These are phyloP conservation scores for Acrasis kona DNA, from an alignment of 78 protist species.

Conservation along the genomic window DNA sequence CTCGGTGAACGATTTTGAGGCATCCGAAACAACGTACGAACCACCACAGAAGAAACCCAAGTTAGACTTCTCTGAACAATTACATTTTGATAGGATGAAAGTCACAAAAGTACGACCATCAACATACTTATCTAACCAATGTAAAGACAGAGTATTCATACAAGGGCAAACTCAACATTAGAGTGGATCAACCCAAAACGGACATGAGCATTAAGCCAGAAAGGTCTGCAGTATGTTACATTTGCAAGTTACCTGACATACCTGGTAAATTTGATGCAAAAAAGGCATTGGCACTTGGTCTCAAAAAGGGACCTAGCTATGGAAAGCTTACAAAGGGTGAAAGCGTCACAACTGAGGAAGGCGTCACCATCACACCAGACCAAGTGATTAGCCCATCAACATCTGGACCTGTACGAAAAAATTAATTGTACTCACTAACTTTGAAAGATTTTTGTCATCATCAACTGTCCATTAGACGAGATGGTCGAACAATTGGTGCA, in stretches of 20 bases:
- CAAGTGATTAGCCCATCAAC: slow-evolving; percentile 1
- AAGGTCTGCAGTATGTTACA: background rate
- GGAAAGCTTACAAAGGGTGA: slow-evolving; percentile 4
- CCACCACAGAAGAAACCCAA: background rate
- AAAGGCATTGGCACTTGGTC: slow-evolving; percentile 45
- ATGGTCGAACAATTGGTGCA: no score
- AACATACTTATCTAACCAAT: no score
- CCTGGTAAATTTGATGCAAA: slow-evolving; percentile 38
- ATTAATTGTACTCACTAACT: no score
- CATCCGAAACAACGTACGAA: no score
- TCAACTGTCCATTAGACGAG: no score
- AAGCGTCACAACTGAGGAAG: background rate
- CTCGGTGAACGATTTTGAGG: no score
- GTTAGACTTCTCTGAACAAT: background rate
- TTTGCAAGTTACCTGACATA: slow-evolving; percentile 25
- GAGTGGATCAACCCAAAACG: background rate
- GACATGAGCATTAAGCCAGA: background rate
- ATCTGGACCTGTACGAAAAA: no score
- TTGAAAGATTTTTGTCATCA: no score
- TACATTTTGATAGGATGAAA: background rate
- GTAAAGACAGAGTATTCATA: no score
- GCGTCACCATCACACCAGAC: background rate
- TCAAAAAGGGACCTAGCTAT: slow-evolving; percentile 23
- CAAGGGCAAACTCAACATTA: background rate
- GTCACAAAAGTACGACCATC: background rate